Base-by-base conservation (phyloP, 805 yeast genomes). In the Metschnikowia aberdeeniae region DNA sequence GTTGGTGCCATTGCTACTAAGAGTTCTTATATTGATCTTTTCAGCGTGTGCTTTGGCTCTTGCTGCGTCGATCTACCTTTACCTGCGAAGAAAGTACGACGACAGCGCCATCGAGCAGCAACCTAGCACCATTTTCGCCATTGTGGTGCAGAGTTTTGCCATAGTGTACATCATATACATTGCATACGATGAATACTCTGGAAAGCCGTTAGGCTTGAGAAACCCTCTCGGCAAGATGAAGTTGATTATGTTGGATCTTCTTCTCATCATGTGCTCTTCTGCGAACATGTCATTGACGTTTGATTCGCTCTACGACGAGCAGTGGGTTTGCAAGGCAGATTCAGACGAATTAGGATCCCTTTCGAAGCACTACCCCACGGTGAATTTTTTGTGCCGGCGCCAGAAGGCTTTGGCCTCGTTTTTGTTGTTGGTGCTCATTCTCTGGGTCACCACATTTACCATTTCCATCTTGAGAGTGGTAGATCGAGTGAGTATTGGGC, bases 101-200 rank as follows among this genome's bases (percentile, higher is more conserved):
- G 66, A 63, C 3, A 50, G 55, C 13, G 59, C 67, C 10, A 64
- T 87, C 6, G 70, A 76, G 6, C 95, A 86, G 59, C 89, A 86
- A 58, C 85, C 99, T 13, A 84, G 96, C 55, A 87, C 98, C 0
- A 82, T 90, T 36, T 89, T 93, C 95, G 93, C 97, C 3, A 77
- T 93, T 2, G 81, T 81, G 42, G 95, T 92, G 4, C 92, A 89
- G 58, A 70, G 88, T 26, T 72, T 82, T 50, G 96, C 96, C 3
- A 66, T 88, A 22, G 76, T 80, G 0, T 93, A 93, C 60, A 75
- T 89, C 45, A 66, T 82, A 3, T 89, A 87, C 63, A 87, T 92
- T 61, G 81, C 96, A 2, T 82, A 81, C 57, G 98, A 93, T 63
- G 99, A 93, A 64, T 92, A 88, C 64, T 77, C 83, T 20, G 95